Conservation (phyloP, 345 rosid species). For the Eucalyptus paniculata region DNA sequence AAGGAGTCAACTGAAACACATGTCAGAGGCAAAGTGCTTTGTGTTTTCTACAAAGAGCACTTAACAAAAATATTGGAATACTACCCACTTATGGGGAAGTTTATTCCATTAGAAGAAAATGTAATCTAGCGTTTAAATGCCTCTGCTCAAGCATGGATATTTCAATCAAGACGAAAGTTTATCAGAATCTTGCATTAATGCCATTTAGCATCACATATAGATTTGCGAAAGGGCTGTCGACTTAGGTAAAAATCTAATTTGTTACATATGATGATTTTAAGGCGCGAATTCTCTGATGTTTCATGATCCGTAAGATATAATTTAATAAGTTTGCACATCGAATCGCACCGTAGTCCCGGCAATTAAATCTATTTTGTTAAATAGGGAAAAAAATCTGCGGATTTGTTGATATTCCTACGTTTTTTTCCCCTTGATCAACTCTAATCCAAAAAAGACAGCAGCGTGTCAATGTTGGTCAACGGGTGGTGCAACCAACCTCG, state of each 20-base stretch:
- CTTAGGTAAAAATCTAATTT: background rate
- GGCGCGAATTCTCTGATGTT: accelerated
- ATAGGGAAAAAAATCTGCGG: background rate
- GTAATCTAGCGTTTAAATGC: background rate
- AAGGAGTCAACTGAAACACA: background rate
- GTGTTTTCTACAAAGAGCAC: background rate
- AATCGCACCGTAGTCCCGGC: accelerated
- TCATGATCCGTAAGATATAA: background rate
- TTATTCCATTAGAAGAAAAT: background rate
- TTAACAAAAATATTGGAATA: background rate
- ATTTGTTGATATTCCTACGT: background rate
- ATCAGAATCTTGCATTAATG: background rate
- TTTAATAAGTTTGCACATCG: too few species aligned
- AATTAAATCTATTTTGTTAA: background rate
- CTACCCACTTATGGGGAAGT: background rate
- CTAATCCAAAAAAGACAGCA: background rate
- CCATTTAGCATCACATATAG: background rate
- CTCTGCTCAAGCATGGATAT: background rate
- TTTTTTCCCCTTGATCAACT: background rate
- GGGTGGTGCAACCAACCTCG: background rate
- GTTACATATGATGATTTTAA: background rate
- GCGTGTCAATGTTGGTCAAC: background rate
- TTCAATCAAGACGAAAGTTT: background rate
- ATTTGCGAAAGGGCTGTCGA: background rate
- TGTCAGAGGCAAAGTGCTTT: background rate